phyloP scores from a whole-genome alignment of 2,329 filamentous ascomycete species.

The Talaromyces sp. region DNA sequence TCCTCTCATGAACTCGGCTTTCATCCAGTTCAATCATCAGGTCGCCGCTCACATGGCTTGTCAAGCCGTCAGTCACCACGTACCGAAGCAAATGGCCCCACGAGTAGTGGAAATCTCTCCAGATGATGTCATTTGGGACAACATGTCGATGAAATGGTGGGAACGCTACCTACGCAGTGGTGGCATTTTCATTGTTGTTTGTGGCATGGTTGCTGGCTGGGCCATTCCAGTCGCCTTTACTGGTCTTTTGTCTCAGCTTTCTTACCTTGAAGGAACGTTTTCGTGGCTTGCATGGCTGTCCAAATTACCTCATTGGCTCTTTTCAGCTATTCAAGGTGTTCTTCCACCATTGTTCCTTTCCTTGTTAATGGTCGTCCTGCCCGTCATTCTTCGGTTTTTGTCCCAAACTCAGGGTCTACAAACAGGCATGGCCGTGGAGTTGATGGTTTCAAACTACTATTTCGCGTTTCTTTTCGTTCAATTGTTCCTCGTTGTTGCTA shows the following conservation, averaged over 20 bases:
- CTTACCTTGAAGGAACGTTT: constrained; percentile 64
- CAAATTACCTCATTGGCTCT: constrained; percentile 58
- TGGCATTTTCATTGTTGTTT: constrained; percentile 64
- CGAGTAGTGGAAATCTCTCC: constrained; percentile 91
- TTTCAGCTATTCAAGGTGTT: constrained; percentile 77
- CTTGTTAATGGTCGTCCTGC: constrained; percentile 76
- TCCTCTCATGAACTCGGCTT: constrained; percentile 91
- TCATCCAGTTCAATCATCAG: constrained; percentile 98
- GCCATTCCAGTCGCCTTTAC: constrained; percentile 88
- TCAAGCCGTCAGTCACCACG: constrained; percentile 83
- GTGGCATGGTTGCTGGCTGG: constrained; percentile 81
- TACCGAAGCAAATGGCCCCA: constrained; percentile 91
- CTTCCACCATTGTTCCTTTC: constrained; percentile 75
- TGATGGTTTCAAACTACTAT: constrained; percentile 89
- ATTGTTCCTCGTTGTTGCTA: constrained; percentile 87
- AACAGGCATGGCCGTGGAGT: constrained; percentile 73
- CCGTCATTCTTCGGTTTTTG: constrained; percentile 72
- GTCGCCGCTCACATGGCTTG: constrained; percentile 98
- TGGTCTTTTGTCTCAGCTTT: constrained; percentile 75
- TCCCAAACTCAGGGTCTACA: constrained; percentile 74
- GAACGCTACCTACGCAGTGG: constrained; percentile 73
- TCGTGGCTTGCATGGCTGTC: constrained; percentile 70
- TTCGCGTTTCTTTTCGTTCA: constrained; percentile 94
- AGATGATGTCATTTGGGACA: constrained; percentile 91
- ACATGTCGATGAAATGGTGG: constrained; percentile 96